These are phyloP conservation scores for Pyracantha coccinea DNA, from an alignment of 331 rosid genomes.

Conservation along the genomic window DNA sequence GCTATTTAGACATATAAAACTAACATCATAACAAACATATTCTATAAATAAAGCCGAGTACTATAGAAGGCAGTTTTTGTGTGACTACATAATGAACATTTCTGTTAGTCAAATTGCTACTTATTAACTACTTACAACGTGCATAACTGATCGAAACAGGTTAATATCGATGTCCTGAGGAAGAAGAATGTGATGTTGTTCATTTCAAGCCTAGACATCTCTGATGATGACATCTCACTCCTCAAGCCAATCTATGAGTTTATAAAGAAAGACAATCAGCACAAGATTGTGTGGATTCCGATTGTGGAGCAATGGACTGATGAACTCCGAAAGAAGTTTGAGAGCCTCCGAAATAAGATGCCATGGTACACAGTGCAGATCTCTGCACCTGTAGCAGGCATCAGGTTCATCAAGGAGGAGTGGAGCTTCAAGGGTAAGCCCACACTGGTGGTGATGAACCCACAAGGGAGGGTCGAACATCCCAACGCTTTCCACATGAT, in stretches of 20 bases:
- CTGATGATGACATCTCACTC: slow-evolving; percentile 23
- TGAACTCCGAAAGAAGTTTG: slow-evolving; percentile 2
- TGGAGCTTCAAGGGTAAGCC: slow-evolving; percentile 11
- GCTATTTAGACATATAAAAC: too few relatives aligned
- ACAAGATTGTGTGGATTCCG: slow-evolving; percentile 21
- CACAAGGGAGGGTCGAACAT: slow-evolving; percentile 6
- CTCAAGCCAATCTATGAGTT: slow-evolving; percentile 9
- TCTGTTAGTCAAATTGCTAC: too few relatives aligned
- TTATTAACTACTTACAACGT: not conserved
- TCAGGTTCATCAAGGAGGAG: slow-evolving; percentile 11
- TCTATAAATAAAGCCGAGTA: too few relatives aligned
- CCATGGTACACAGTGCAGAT: slow-evolving; percentile 4
- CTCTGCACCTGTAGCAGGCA: not conserved
- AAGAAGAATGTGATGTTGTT: slow-evolving; percentile 34
- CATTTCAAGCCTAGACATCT: slow-evolving; percentile 41
- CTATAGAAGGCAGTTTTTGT: too few relatives aligned
- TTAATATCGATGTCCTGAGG: slow-evolving; percentile 32
- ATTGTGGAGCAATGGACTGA: slow-evolving; percentile 21
- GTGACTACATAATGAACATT: too few relatives aligned
- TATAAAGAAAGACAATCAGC: not conserved
- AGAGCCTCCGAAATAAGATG: slow-evolving; percentile 3
- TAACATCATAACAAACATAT: too few relatives aligned
- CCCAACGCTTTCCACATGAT: slow-evolving; percentile 28
- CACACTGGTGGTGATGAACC: not conserved
- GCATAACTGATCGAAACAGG: slow-evolving; percentile 17